phyloP scores from a whole-genome alignment of 148 eudicot genomes.

The Fallopia convolvulus region DNA sequence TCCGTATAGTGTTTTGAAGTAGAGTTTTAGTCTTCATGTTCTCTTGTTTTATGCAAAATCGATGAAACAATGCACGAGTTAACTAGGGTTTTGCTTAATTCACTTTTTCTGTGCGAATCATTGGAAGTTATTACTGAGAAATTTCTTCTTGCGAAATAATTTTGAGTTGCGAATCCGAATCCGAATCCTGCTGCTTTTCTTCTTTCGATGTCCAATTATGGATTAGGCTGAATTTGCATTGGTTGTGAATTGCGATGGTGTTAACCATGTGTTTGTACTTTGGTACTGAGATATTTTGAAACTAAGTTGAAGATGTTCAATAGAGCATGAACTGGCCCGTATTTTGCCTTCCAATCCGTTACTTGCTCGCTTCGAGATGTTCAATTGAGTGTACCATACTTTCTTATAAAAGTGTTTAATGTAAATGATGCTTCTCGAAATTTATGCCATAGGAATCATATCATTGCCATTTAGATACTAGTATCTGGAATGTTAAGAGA shows the following conservation, averaged over 20 bases:
- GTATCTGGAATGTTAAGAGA: neutral
- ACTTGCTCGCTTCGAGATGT: neutral
- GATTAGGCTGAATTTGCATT: neutral
- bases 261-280: neutral
- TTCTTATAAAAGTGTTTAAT: no score
- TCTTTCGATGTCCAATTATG: neutral
- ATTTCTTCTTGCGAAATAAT: neutral
- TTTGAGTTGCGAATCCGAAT: neutral
- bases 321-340: neutral
- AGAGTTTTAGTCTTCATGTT: neutral
- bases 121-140: neutral
- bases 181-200: neutral
- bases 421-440: no score
- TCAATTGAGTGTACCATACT: neutral
- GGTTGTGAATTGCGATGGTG: neutral
- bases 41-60: neutral
- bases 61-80: neutral
- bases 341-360: no score
- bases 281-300: neutral
- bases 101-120: neutral
- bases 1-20: conserved; percentile 60
- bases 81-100: neutral
- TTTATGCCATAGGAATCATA: no score
- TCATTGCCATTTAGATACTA: neutral
- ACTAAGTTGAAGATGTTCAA: neutral